These are phyloP conservation scores for Antarctomyces pellizariae DNA, from an alignment of 495 filamentous ascomycete species.

Conservation along the genomic window DNA sequence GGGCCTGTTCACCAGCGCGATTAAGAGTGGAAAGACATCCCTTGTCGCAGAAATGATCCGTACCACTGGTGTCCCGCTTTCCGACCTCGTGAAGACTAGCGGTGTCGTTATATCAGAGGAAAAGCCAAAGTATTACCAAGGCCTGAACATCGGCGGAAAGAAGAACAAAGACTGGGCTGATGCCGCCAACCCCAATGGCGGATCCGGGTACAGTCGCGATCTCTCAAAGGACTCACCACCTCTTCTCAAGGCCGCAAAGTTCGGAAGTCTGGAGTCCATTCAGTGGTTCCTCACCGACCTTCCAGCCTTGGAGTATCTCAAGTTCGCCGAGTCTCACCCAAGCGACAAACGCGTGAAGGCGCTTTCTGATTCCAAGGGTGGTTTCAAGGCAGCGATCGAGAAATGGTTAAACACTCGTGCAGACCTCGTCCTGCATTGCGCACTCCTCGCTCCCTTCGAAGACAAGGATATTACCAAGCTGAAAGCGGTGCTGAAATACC, in stretches of 20 bases:
- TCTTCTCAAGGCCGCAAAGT: slow-evolving; percentile 29
- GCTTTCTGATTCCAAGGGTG: slow-evolving; percentile 25
- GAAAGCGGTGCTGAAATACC: slow-evolving; percentile 31
- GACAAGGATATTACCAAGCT: slow-evolving; percentile 15
- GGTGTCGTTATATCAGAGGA: slow-evolving; percentile 28
- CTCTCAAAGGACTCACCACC: slow-evolving; percentile 19
- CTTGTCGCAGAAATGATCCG: slow-evolving; percentile 27
- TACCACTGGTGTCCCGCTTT: slow-evolving; percentile 32
- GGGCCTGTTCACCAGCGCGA: slow-evolving; percentile 17
- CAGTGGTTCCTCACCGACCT: slow-evolving; percentile 50
- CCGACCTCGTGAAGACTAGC: slow-evolving; percentile 29
- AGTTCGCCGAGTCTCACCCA: slow-evolving; percentile 33
- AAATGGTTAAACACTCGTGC: slow-evolving; percentile 35
- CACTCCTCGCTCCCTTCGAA: slow-evolving; percentile 22
- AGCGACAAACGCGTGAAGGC: slow-evolving; percentile 31
- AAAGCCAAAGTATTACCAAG: slow-evolving; percentile 46
- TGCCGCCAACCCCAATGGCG: slow-evolving; percentile 1
- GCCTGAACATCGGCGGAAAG: slow-evolving; percentile 44
- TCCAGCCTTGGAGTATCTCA: slow-evolving; percentile 32
- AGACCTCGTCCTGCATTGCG: slow-evolving; percentile 41
- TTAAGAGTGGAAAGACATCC: slow-evolving; percentile 18
- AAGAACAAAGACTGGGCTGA: slow-evolving; percentile 30
- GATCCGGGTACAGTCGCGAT: no score
- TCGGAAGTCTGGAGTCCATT: slow-evolving; percentile 31
- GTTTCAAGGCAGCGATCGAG: slow-evolving; percentile 31